phyloP scores from a whole-genome alignment of 306 rosid species.

The Quercus engelmannii region DNA sequence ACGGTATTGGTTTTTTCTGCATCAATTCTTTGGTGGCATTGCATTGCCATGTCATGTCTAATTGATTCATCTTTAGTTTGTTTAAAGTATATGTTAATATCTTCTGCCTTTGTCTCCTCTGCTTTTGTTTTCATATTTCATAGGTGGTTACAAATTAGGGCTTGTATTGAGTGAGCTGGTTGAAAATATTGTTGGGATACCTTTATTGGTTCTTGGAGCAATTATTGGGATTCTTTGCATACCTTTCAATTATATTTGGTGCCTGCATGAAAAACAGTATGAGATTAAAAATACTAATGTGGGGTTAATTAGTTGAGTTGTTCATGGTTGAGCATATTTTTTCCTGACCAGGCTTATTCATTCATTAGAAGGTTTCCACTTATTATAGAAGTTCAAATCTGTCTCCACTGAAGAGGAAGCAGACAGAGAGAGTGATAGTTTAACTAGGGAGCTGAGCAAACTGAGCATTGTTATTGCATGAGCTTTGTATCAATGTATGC shows the following conservation, averaged over 20 bases:
- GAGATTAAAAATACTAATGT: not conserved
- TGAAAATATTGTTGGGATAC: not conserved
- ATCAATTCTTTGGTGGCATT: not conserved
- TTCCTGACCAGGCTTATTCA: not conserved
- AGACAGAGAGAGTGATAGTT: not conserved
- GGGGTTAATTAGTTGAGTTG: not conserved
- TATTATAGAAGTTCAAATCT: not conserved
- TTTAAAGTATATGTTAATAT: not conserved
- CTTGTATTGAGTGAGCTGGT: not conserved
- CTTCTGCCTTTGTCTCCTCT: not conserved
- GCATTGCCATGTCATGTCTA: not conserved
- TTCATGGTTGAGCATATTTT: not conserved
- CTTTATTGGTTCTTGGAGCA: not conserved
- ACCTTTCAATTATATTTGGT: not conserved
- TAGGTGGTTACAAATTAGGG: not conserved
- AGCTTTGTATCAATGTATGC: not conserved
- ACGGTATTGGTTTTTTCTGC: too few species aligned
- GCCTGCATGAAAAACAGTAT: not conserved
- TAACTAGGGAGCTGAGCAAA: not conserved
- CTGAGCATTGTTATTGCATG: not conserved
- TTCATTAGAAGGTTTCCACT: not conserved
- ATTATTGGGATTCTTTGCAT: not conserved
- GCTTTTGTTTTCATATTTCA: not conserved
- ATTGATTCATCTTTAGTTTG: not conserved
- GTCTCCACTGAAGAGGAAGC: not conserved